phyloP scores from a whole-genome alignment of 176 grass and related monocot species.

The Puya raimondii region DNA sequence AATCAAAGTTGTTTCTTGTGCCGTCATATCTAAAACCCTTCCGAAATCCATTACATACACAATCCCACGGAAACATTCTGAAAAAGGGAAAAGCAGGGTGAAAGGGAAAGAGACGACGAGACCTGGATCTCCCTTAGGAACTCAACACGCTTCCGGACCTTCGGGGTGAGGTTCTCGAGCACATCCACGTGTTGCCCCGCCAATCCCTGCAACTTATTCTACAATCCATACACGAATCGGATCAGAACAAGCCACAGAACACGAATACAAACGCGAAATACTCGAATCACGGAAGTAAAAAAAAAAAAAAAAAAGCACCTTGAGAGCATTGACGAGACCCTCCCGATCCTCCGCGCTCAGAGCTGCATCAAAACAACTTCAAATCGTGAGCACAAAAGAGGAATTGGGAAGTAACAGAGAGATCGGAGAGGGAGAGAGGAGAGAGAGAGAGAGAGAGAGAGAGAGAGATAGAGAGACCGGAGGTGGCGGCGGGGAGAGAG shows the following conservation, averaged over 20 bases:
- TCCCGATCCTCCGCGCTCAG: conserved; percentile 20
- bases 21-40: no score
- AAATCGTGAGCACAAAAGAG: neutral
- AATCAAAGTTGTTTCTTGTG: no score
- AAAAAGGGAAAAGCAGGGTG: neutral
- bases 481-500: neutral
- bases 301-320: conserved; percentile 4
- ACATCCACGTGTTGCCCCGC: conserved; percentile 14
- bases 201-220: conserved; percentile 23
- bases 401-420: neutral
- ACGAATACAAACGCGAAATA: neutral
- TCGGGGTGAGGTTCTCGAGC: conserved; percentile 18
- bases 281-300: neutral
- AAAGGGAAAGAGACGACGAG: neutral
- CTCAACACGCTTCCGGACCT: conserved; percentile 20
- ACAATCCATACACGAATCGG: neutral
- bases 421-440: neutral
- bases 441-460: neutral
- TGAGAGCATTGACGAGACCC: conserved; percentile 23
- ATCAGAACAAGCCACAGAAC: neutral
- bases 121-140: conserved; percentile 18
- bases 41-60: neutral
- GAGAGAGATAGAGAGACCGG: neutral
- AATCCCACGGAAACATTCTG: neutral
- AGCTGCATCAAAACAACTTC: neutral